phyloP scores from a whole-genome alignment of 73 alveolate species.

The Tetrahymena elliotti region DNA sequence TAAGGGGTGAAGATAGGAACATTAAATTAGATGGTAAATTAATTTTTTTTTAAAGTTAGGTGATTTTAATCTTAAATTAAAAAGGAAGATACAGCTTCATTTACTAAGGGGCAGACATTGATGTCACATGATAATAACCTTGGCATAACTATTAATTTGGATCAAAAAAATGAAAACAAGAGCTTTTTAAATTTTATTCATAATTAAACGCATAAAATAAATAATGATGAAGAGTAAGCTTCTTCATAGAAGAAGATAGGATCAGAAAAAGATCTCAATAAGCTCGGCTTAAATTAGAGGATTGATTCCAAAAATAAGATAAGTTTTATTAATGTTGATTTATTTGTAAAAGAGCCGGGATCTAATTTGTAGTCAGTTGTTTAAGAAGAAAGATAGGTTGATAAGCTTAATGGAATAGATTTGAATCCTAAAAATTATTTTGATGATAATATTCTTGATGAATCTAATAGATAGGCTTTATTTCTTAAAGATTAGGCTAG shows the following conservation, averaged over 20 bases:
- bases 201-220: not conserved
- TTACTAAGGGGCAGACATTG: not conserved
- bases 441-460: not conserved
- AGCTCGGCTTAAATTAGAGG: not conserved
- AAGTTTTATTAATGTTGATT: not conserved
- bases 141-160: not conserved
- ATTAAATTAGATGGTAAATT: not conserved
- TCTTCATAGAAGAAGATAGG: not conserved
- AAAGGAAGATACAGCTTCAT: not conserved
- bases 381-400: not conserved
- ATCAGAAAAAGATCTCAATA: not conserved
- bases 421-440: not conserved
- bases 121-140: not conserved
- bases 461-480: not conserved
- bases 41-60: not conserved
- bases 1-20: not conserved
- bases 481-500: not conserved
- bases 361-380: not conserved
- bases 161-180: not conserved
- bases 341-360: not conserved
- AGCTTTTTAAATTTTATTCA: not conserved
- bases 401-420: not conserved
- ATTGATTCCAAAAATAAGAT: not conserved
- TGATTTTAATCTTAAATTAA: not conserved
- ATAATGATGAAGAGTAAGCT: not conserved